Evolutionary conservation across 2,329 filamentous ascomycete species (phyloP).

Genomic region (Trichoderma atrobrunneum): DNA sequence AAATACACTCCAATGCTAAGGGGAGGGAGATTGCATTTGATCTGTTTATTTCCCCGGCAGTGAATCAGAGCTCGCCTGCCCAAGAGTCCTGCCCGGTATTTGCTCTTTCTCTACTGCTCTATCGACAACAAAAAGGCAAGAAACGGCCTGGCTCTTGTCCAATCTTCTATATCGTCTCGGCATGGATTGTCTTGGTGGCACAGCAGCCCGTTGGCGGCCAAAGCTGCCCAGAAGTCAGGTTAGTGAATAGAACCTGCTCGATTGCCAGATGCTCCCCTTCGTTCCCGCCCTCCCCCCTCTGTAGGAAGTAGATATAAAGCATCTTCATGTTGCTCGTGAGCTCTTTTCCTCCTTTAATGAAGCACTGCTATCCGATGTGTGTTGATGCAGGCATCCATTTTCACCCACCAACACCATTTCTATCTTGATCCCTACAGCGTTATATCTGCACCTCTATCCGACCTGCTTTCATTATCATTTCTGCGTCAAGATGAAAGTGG

Average conservation of each 20-base stretch:
- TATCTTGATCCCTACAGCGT: constrained; percentile 12
- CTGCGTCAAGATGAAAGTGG: constrained; percentile 3
- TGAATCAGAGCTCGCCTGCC: constrained; percentile 2
- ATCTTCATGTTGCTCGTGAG: background rate
- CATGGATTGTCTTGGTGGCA: background rate
- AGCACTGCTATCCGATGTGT: background rate
- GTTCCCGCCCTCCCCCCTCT: background rate
- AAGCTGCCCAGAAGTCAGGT: background rate
- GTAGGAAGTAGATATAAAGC: background rate
- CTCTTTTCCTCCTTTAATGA: background rate
- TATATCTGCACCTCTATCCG: constrained; percentile 6
- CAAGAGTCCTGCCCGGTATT: background rate
- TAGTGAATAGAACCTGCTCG: constrained; percentile 8
- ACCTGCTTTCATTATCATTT: background rate
- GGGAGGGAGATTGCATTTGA: background rate
- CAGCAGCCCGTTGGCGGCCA: background rate
- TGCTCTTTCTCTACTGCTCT: background rate
- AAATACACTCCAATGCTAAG: background rate
- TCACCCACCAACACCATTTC: background rate
- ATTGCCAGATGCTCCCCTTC: background rate
- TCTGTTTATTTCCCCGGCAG: background rate
- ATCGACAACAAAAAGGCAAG: background rate
- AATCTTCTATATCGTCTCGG: background rate
- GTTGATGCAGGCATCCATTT: constrained; percentile 1
- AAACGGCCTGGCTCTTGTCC: background rate